Evolutionary conservation across 805 yeast genomes (phyloP), one percentile per base, ranked within the genome.

Genomic region (Candida anglica): DNA sequence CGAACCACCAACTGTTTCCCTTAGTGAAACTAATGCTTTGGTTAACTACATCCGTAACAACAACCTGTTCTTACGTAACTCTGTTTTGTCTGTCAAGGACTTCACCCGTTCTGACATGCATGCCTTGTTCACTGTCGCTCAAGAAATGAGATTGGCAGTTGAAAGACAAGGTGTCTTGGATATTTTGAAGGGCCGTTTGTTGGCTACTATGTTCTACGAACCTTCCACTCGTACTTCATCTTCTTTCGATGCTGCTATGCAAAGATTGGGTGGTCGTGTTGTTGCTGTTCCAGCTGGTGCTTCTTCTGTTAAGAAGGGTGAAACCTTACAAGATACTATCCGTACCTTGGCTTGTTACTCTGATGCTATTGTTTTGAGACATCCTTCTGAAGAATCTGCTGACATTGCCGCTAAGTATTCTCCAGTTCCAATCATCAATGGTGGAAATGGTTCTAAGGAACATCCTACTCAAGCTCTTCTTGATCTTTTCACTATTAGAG

Each of bases 181-280:
- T 60, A 64, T 93, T 42, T 76, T 93, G 68, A 77, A 81, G 60
- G 96, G 98, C 40, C 81, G 95, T 52, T 79, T 93, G 36, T 72
- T 93, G 53, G 86, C 96, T 30, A 94, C 98, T 8, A 81, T 93
- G 71, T 93, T 93, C 72, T 93, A 88, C 63, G 99, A 93, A 70
- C 98, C 99, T 48, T 87, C 96, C 5, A 94, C 99, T 25, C 79
- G 99, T 67, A 93, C 99, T 21, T 79, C 94, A 14, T 80, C 97
- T 15, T 93, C 98, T 1, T 94, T 94, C 59, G 96, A 93, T 60
- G 96, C 96, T 50, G 99, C 99, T 40, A 93, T 93, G 98, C 98
- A 93, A 73, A 85, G 99, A 69, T 74, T 93, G 51, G 99, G 99
- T 61, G 99, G 99, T 57, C 79, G 96, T 64, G 95, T 88, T 48